phyloP scores from a whole-genome alignment of 305 asterid species.

The Fraxinus latifolia region DNA sequence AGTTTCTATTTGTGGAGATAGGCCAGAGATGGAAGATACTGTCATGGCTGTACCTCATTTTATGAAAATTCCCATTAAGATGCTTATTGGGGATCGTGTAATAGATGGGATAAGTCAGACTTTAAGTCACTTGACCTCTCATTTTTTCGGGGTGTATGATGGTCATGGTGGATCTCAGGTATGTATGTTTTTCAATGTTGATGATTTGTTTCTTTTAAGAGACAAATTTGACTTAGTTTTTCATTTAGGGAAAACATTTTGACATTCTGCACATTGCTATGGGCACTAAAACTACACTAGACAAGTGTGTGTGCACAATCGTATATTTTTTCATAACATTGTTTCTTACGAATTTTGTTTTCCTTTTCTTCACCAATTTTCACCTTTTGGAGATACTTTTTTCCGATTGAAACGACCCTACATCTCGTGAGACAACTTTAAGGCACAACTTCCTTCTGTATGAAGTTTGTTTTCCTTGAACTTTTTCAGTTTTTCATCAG shows the following conservation, averaged over 20 bases:
- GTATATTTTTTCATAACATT: neutral
- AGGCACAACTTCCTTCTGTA: neutral
- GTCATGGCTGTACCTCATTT: conserved; percentile 54
- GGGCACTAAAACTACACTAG: neutral
- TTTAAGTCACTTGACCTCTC: conserved; percentile 64
- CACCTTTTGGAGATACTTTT: neutral
- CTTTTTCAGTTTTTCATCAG: neutral
- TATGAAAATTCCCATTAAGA: conserved; percentile 66
- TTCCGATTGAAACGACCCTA: neutral
- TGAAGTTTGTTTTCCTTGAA: neutral
- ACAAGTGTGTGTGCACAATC: neutral
- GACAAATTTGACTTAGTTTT: neutral
- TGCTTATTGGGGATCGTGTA: conserved; percentile 62
- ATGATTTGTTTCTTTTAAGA: neutral
- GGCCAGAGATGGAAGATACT: conserved; percentile 90
- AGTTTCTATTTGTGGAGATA: conserved; percentile 60
- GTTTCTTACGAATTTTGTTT: neutral
- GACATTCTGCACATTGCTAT: neutral
- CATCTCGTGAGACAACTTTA: neutral
- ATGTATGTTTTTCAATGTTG: conserved; percentile 5
- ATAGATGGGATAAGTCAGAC: conserved; percentile 55
- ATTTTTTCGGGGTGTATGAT: conserved; percentile 84
- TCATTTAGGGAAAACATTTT: neutral
- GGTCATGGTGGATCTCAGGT: conserved; percentile 98
- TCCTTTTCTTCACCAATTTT: neutral